Evolutionary conservation across 148 eudicot genomes (phyloP), one percentile per base, ranked within the genome.

Genomic region (Drosera capensis): DNA sequence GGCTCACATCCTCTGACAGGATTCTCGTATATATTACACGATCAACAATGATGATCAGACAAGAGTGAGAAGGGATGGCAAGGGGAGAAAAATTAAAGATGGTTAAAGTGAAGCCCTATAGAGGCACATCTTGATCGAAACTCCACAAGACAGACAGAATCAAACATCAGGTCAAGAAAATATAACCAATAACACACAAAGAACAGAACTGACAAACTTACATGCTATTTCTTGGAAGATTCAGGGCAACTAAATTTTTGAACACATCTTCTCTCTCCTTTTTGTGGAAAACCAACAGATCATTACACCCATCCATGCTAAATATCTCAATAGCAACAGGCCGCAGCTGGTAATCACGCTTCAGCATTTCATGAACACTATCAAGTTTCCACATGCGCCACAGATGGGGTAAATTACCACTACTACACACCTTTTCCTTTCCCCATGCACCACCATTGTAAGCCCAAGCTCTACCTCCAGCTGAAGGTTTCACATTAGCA

Each of bases 391-490:
- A 92, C 88, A 81, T 81, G 21, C 62, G 82, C 99, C 95, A 86
- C 30, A 71, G 73, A 70, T 92, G 99, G 40, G 93, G 94, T 49
- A 85, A 66, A 59, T 71, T 74, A 59, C 95, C 71, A 57, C 90
- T 74, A 46, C 70, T 60, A 51, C 80, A 51, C 26, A 79, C 73
- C 59, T 81, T 81, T 68, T 85, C 99, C 71, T 85, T 85, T 45
- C 95, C 99, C 99, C 99, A 92, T 23, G 99, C 99, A 54, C 99
- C 95, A 51, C 99, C 99, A 67, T 62, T 82, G 56, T 81, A 92
- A 1, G 94, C 99, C 99, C 99, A 92, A 49, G 99, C 94, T 75
- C 94, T 73, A 48, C 93, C 94, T 24, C 95, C 99, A 45, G 65
- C 54, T 36, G 56, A 65, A 7, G 80, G 59, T 50, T 79, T 85